Conservation (phyloP, 163 green algal genomes). For the Scenedesmus sp. region DNA sequence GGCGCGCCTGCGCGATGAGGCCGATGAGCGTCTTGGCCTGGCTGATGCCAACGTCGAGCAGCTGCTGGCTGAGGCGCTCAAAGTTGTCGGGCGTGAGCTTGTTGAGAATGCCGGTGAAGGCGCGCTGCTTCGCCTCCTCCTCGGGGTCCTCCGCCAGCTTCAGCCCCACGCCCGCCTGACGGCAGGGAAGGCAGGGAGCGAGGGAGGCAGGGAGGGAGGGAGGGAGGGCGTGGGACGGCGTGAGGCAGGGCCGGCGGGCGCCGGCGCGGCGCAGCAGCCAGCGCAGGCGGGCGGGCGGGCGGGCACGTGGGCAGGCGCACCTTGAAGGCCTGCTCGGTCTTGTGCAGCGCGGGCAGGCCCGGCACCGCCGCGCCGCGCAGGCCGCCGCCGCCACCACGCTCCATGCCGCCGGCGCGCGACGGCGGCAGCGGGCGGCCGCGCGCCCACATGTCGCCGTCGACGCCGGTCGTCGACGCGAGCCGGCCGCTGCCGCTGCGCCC, state of each 20-base stretch:
- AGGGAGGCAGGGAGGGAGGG: too few relatives aligned
- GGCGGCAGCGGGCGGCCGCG: conserved; percentile 31
- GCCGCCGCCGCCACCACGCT: conserved; percentile 59
- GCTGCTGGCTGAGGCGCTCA: conserved; percentile 82
- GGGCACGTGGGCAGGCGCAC: neutral
- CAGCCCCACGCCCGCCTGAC: conserved; percentile 28
- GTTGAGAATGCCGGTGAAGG: conserved; percentile 96
- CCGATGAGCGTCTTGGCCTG: conserved; percentile 76
- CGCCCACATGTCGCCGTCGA: neutral
- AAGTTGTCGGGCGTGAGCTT: conserved; percentile 99
- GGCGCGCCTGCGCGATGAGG: conserved; percentile 85
- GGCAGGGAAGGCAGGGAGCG: too few relatives aligned
- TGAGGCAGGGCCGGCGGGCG: neutral
- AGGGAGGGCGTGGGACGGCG: conserved; percentile 43
- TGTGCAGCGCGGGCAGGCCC: conserved; percentile 64
- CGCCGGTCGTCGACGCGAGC: too few relatives aligned
- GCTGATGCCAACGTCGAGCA: conserved; percentile 80
- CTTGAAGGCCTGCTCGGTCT: conserved; percentile 49
- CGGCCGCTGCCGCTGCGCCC: neutral
- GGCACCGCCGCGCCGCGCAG: conserved; percentile 45
- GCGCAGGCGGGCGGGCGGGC: neutral
- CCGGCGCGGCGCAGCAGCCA: neutral
- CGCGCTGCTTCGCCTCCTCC: conserved; percentile 93
- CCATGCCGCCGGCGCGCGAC: conserved; percentile 1
- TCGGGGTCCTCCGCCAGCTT: conserved; percentile 82